Evolutionary conservation across 768 basidiomycete genomes (phyloP), one percentile per base, ranked within the genome.

Genomic region (Lactifluus hygrophoroides): DNA sequence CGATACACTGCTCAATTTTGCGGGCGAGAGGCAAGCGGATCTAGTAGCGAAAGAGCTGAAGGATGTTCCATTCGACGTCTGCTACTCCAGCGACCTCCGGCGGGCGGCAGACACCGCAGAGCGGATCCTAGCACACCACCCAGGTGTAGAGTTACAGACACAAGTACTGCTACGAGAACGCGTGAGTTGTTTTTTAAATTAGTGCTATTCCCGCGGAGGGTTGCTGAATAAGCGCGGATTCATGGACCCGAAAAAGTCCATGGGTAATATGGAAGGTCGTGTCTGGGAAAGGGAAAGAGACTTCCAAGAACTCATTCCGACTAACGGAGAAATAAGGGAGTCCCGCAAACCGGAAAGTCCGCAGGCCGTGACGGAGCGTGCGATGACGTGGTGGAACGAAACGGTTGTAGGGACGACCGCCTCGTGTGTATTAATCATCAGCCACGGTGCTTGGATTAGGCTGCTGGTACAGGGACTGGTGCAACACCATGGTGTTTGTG

Each of bases 71-170:
- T 87, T 94, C 62, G 76, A 75, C 35, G 70, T 70, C 27, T 87
- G 83, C 30, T 84, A 80, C 67, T 81, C 79, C 59, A 93, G 90
- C 66, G 88, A 91, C 73, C 76, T 93, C 49, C 71, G 64, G 49
- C 75, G 91, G 57, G 90, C 90, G 13, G 71, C 70, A 47, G 77
- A 88, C 88, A 91, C 89, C 1, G 84, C 85, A 17, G 77, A 84
- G 65, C 71, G 71, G 35, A 86, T 90, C 64, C 67, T 88, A 23
- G 68, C 61, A 54, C 73, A 79, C 63, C 85, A 88, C 62, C 73
- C 78, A 2, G 69, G 70, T 23, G 69, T 82, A 27, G 61, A 64
- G 25, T 67, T 86, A 49, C 69, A 76, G 54, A 71, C 68, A 56
- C 73, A 77, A 32, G 68, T 67, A 57, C 79, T 74, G 51, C 70